Evolutionary conservation across 2,329 filamentous ascomycete genomes (phyloP).

Genomic region (Hymenoscyphus fructigenus): DNA sequence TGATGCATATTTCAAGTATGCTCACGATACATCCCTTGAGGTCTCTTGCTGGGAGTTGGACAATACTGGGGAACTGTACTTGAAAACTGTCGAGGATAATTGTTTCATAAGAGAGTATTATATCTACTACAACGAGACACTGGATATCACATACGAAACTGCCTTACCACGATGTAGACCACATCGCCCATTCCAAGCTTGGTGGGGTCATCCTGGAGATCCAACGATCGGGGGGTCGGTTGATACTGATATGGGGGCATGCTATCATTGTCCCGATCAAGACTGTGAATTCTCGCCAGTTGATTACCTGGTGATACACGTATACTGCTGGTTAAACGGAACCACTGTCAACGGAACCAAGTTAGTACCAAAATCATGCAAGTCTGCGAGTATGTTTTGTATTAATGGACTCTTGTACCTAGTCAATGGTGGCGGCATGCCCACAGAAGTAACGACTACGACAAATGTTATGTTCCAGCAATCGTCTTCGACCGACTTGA

Average conservation of each 20-base stretch:
- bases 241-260: slow-evolving; percentile 9
- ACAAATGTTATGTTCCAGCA: slow-evolving; percentile 11
- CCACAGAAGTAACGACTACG: slow-evolving; percentile 10
- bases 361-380: not conserved
- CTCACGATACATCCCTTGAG: slow-evolving; percentile 2
- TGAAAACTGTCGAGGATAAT: slow-evolving; percentile 9
- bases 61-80: slow-evolving; percentile 5
- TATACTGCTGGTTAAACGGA: slow-evolving; percentile 10
- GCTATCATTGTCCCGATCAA: slow-evolving; percentile 11
- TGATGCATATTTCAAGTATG: slow-evolving; percentile 6
- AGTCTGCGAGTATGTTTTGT: not conserved
- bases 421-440: slow-evolving; percentile 13
- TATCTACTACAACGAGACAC: slow-evolving; percentile 11
- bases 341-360: slow-evolving; percentile 8
- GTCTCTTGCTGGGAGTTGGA: slow-evolving; percentile 8
- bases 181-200: slow-evolving; percentile 5
- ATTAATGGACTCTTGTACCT: not conserved
- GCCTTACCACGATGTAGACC: slow-evolving; percentile 2
- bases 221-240: not conserved
- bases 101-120: slow-evolving; percentile 11
- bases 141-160: slow-evolving; percentile 7
- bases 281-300: slow-evolving; percentile 5
- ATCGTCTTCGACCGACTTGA: slow-evolving; percentile 7
- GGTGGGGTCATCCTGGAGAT: slow-evolving; percentile 7
- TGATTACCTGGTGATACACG: slow-evolving; percentile 9